Conservation (phyloP, 2,329 filamentous ascomycete species). For the Rosellinia necatrix region DNA sequence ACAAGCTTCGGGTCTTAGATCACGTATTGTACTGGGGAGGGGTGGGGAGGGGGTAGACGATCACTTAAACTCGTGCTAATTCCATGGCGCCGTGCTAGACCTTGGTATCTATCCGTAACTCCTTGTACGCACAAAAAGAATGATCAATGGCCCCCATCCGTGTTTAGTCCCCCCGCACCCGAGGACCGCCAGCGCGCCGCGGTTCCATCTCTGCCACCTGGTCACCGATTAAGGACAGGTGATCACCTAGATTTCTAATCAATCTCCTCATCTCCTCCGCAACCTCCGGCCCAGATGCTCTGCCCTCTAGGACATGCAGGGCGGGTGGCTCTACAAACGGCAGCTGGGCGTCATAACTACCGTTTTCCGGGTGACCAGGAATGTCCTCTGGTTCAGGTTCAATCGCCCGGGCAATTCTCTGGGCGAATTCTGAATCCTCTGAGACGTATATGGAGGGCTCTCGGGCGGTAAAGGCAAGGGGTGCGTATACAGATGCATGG, state of each 20-base stretch:
- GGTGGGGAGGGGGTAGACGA: no score
- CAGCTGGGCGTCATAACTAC: slow-evolving; percentile 32
- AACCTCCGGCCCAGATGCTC: slow-evolving; percentile 56
- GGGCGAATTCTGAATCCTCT: slow-evolving; percentile 58
- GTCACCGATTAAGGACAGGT: slow-evolving; percentile 51
- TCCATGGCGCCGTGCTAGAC: slow-evolving; percentile 1
- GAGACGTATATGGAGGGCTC: slow-evolving; percentile 66
- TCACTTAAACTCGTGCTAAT: no score
- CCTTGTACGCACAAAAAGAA: not conserved
- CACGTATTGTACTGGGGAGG: no score
- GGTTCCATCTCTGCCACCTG: slow-evolving; percentile 50
- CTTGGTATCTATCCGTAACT: slow-evolving; percentile 23
- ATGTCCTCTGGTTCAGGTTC: slow-evolving; percentile 21
- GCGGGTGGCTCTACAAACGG: slow-evolving; percentile 53
- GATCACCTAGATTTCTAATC: slow-evolving; percentile 55
- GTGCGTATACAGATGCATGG: slow-evolving; percentile 60
- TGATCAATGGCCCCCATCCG: no score
- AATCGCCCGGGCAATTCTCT: slow-evolving; percentile 29
- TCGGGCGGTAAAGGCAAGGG: slow-evolving; percentile 46
- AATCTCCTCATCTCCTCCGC: slow-evolving; percentile 56
- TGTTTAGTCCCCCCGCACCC: slow-evolving; percentile 18
- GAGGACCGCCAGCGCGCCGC: slow-evolving; percentile 30
- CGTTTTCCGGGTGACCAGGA: slow-evolving; percentile 6
- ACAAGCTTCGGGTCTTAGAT: no score
- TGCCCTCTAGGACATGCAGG: slow-evolving; percentile 58